Base-by-base conservation (phyloP, 2,329 filamentous ascomycete genomes). In the Cryphonectria naterciae region DNA sequence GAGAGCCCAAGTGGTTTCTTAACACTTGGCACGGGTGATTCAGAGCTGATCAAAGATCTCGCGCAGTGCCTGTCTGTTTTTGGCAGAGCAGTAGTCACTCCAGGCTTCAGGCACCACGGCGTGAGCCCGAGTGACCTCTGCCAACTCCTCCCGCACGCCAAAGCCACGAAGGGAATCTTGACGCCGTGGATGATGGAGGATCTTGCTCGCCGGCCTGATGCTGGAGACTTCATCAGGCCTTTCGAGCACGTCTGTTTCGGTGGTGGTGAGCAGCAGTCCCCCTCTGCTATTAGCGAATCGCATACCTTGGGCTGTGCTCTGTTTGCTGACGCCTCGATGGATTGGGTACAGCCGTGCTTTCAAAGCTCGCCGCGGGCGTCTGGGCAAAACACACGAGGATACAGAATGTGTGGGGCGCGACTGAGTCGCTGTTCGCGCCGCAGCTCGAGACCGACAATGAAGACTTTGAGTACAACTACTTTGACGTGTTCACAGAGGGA, bases 111-210 rank as follows among this genome's bases (percentile, higher is more conserved):
- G n/a, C 69, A 73, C 46, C 74, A 70, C n/a, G 67, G 41, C 8
- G 65, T 74, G 39, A 49, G 54, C 15, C 41, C 68, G 6, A 71
- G 49, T 6, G 74, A 75, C 15, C 68, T 74, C 15, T 70, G 69
- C 37, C 67, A 70, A 10, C 56, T 76, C 5, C 64, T 75, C 11
- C 63, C 67, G 1, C 52, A 71, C 28, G 69, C 74, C 1, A 73
- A 68, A 25, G 72, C 65, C 6, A 71, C 69, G 22, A 67, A 69
- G 17, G 73, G 65, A 1, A 60, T 74, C 2, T 46, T 76, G n/a
- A 72, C 72, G 17, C 75, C 75, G 8, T 74, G 75, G 70, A 68
- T 74, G 7, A 74, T 76, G 75, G 75, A 76, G 37, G 67, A 72
- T 1, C 68, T 76, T 39, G 73, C 75, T 2, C 72, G 70, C 39